Base-by-base conservation (phyloP, 768 basidiomycete genomes). In the Boletus coccyginus region DNA sequence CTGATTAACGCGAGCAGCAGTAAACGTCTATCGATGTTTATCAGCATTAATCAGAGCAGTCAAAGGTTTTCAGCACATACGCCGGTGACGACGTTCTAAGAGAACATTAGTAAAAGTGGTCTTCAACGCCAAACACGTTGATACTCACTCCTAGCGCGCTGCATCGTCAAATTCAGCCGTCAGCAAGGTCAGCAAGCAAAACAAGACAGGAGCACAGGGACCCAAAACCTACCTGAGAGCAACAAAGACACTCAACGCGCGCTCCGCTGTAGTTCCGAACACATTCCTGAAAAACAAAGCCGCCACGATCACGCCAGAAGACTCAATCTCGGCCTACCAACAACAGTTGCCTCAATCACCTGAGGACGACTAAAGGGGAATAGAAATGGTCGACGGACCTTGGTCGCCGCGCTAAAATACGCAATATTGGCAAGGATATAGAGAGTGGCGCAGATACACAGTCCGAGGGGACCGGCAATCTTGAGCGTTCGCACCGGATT, bases 281-380 rank as follows among this genome's bases (percentile, higher is more conserved):
- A 86, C 82, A 13, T 82, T 82, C 50, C 67, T 61, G 66, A 86
- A 86, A 67, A 84, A 85, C 32, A 85, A 63, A 0, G 81, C 73
- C 1, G 84, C 84, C n/a, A 85, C 82, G 0, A 80, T 83, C 13
- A 80, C 78, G 0, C 79, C 81, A 0, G 77, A 74, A 9, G 74
- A 66, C 32, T 74, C 51, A 38, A 86, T 82, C 55, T 83, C 75
- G 6, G 72, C 67, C 62, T 81, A 39, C 54, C 9, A 35, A n/a
- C 12, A 35, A 46, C 2, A 8, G 4, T 35, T 2, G 12, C 10
- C 9, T 40, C n/a, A 46, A 40, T 2, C 27, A 33, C 21, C 3
- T n/a, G 13, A 21, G 21, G 21, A 21, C 21, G 21, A 21, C 21
- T 1, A 21, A 33, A 2, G 21, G 7, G n/a, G 9, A 19, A n/a